Percentiles rank a stretch among this genome's conserved stretches.
phyloP scores from a whole-genome alignment of 2,329 filamentous ascomycete species.

The Pyricularia sp. region DNA sequence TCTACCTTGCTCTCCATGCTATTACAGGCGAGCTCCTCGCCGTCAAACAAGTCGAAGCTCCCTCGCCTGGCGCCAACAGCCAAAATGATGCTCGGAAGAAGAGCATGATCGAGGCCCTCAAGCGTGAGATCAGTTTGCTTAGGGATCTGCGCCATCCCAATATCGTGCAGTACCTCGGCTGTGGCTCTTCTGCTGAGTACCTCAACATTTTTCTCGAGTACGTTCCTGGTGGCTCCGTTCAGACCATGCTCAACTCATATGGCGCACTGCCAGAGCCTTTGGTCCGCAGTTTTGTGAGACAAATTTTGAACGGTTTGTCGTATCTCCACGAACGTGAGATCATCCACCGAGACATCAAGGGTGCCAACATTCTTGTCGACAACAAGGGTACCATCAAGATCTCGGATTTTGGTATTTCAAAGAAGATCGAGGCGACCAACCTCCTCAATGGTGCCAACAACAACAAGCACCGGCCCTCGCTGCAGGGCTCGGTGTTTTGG shows the following conservation, averaged over 20 bases:
- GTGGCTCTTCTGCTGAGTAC: conserved; percentile 80
- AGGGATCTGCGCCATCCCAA: conserved; percentile 93
- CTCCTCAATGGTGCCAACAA: conserved; percentile 62
- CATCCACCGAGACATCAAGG: conserved; percentile 98
- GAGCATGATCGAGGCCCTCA: conserved; percentile 94
- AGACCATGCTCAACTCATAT: conserved; percentile 98
- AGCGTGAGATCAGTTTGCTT: conserved; percentile 90
- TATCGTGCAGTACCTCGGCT: conserved; percentile 96
- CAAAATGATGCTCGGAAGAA: conserved; percentile 87
- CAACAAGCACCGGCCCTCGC: conserved; percentile 63
- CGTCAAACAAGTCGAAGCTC: conserved; percentile 95
- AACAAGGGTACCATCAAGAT: conserved; percentile 99
- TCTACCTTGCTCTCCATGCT: conserved; percentile 89
- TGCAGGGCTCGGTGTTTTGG: conserved; percentile 98
- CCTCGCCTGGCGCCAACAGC: conserved; percentile 65
- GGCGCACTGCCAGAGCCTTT: conserved; percentile 88
- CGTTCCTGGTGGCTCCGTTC: conserved; percentile 92
- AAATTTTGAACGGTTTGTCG: conserved; percentile 85
- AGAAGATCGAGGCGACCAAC: conserved; percentile 89
- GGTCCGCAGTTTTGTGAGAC: conserved; percentile 91
- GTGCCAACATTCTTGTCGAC: conserved; percentile 95
- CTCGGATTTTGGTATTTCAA: conserved; percentile 97
- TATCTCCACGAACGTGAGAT: conserved; percentile 94
- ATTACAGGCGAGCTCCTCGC: conserved; percentile 96
- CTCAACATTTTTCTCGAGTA: conserved; percentile 99